phyloP scores from a whole-genome alignment of 2,329 filamentous ascomycete species.

The Penicillium sp. region DNA sequence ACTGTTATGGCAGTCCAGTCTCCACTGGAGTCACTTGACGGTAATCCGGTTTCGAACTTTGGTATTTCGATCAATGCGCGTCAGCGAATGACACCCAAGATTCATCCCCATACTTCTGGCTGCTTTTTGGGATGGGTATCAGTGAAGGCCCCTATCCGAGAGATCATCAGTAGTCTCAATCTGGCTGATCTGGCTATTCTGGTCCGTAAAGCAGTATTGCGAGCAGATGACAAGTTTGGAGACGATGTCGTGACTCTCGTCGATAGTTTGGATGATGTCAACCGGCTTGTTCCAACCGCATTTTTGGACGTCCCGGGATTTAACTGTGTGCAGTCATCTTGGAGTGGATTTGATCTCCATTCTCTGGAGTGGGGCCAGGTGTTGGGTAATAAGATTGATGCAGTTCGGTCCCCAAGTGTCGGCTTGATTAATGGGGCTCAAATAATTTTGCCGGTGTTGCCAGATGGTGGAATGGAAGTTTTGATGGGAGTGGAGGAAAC shows the following conservation, averaged over 20 bases:
- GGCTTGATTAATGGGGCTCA: constrained; percentile 37
- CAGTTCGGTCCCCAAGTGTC: constrained; percentile 33
- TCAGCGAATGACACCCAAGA: constrained; percentile 34
- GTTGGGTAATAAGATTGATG: constrained; percentile 30
- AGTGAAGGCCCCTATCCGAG: constrained; percentile 21
- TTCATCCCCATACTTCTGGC: constrained; percentile 41
- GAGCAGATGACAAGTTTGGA: constrained; percentile 33
- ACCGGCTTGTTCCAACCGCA: constrained; percentile 33
- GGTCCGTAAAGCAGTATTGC: constrained; percentile 36
- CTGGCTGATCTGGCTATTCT: constrained; percentile 37
- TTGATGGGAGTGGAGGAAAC: constrained; percentile 36
- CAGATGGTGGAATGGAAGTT: constrained; percentile 37
- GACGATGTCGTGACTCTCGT: constrained; percentile 32
- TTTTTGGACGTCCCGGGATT: constrained; percentile 40
- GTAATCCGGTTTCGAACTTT: constrained; percentile 37
- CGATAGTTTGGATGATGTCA: constrained; percentile 35
- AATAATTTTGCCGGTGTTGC: constrained; percentile 34
- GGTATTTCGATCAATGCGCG: constrained; percentile 44
- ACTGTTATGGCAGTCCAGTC: constrained; percentile 28
- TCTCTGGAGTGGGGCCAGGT: constrained; percentile 35
- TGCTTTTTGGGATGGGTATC: constrained; percentile 43
- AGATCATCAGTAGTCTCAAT: constrained; percentile 30
- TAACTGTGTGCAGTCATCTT: constrained; percentile 38
- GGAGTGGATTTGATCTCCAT: constrained; percentile 37
- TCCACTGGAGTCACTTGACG: constrained; percentile 33